A percentile compares a stretch with the other conserved stretches of the same genome.
Evolutionary conservation across 2,329 filamentous ascomycete genomes (phyloP).

Genomic region (Magnaporthiopsis poae): DNA sequence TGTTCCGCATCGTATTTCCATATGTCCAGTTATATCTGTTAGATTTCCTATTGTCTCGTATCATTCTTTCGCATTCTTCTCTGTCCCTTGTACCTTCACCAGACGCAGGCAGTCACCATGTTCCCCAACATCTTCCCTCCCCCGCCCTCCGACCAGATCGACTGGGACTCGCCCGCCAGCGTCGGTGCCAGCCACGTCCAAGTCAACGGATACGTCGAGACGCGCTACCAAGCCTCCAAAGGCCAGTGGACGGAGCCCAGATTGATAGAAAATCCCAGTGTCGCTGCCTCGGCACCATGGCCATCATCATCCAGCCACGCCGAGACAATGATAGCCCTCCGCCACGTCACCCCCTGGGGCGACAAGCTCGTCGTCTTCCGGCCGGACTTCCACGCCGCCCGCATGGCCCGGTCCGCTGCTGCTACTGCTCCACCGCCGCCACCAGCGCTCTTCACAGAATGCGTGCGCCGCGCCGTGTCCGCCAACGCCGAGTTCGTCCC

Average conservation of each 20-base stretch:
- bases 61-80: too few relatives aligned
- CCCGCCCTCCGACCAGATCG: neutral
- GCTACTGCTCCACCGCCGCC: neutral
- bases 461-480: neutral
- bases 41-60: too few relatives aligned
- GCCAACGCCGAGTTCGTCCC: neutral
- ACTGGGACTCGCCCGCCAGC: neutral
- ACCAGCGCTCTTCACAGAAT: neutral
- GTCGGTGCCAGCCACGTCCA: neutral
- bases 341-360: neutral
- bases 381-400: neutral
- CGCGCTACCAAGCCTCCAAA: neutral
- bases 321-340: neutral
- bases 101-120: neutral
- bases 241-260: neutral
- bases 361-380: constrained; percentile 1
- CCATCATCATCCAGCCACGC: neutral
- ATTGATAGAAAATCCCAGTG: neutral
- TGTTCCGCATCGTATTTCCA: neutral
- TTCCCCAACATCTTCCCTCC: neutral
- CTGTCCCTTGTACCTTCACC: too few relatives aligned
- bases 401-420: neutral
- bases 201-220: neutral
- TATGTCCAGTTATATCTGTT: neutral
- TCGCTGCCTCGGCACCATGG: neutral